These are phyloP conservation scores for Durotheca rogersii DNA, from an alignment of 495 filamentous ascomycete genomes.

Conservation along the genomic window DNA sequence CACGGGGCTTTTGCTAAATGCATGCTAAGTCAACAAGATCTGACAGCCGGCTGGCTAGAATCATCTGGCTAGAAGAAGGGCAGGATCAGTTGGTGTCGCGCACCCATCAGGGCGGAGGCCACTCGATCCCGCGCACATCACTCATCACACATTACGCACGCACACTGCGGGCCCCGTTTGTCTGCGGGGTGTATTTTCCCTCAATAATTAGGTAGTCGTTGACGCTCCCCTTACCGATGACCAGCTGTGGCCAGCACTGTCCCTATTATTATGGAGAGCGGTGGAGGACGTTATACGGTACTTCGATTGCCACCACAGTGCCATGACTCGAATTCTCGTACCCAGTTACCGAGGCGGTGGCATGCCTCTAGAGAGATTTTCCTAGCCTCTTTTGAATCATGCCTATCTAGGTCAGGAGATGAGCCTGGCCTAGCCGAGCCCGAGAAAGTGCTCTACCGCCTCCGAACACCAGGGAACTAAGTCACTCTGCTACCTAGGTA, in stretches of 20 bases:
- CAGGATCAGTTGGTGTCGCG: conserved; percentile 16
- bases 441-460: no score
- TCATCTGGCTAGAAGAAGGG: conserved; percentile 5
- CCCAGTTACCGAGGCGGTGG: conserved; percentile 18
- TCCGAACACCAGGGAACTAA: not conserved
- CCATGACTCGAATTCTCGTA: conserved; percentile 20
- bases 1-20: conserved; percentile 29
- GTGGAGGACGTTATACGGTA: conserved; percentile 5
- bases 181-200: no score
- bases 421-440: no score
- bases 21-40: conserved; percentile 24
- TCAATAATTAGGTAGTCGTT: no score
- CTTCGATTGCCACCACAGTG: conserved; percentile 14
- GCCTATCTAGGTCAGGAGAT: conserved; percentile 11
- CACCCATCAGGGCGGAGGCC: conserved; percentile 29
- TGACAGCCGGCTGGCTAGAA: conserved; percentile 31
- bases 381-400: conserved; percentile 23
- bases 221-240: no score
- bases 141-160: no score
- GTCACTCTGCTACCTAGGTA: not conserved
- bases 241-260: no score
- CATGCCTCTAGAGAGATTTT: conserved; percentile 16
- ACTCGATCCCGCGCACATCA: no score
- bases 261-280: no score
- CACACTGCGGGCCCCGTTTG: no score